These are phyloP conservation scores for Asterochloris sp. DNA, from an alignment of 139 green algal genomes.

Conservation along the genomic window DNA sequence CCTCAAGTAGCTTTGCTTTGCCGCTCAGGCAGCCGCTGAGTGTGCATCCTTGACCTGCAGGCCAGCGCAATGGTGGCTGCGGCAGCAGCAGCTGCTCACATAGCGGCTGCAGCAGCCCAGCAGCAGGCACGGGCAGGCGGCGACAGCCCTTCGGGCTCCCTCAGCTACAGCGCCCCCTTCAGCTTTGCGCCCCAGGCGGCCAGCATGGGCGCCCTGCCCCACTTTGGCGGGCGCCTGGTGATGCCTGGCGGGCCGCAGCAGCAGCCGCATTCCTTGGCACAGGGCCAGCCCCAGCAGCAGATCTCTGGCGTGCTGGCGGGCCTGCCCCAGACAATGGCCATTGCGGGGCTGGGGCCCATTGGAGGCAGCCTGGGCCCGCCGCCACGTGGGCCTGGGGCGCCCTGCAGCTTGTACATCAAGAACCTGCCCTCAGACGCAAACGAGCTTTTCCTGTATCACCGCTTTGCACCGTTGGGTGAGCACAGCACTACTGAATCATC, in stretches of 20 bases:
- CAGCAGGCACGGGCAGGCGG: too few relatives aligned
- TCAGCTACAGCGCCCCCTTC: too few relatives aligned
- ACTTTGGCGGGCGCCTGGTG: not conserved
- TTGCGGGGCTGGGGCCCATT: too few relatives aligned
- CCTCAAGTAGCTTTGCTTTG: too few relatives aligned
- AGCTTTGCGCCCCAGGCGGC: not conserved
- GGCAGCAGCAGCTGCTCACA: not conserved
- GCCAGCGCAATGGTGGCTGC: not conserved
- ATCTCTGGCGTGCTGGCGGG: too few relatives aligned
- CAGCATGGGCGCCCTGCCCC: not conserved
- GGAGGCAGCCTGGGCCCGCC: not conserved
- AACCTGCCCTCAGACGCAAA: slow-evolving; percentile 50
- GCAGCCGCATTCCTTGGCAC: not conserved
- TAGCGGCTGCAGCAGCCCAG: not conserved
- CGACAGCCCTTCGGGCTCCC: too few relatives aligned
- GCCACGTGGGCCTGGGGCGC: not conserved
- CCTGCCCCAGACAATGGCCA: too few relatives aligned
- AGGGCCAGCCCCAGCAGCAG: too few relatives aligned
- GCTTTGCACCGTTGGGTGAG: slow-evolving; percentile 46
- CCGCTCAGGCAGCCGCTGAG: too few relatives aligned
- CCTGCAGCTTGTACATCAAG: slow-evolving; percentile 58
- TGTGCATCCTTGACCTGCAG: too few relatives aligned
- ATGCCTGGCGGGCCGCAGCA: not conserved
- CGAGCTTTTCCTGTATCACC: slow-evolving; percentile 74
- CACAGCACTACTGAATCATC: slow-evolving; percentile 45